phyloP scores from a whole-genome alignment of 441 rosid species.

The Rhodomyrtus psidioides region DNA sequence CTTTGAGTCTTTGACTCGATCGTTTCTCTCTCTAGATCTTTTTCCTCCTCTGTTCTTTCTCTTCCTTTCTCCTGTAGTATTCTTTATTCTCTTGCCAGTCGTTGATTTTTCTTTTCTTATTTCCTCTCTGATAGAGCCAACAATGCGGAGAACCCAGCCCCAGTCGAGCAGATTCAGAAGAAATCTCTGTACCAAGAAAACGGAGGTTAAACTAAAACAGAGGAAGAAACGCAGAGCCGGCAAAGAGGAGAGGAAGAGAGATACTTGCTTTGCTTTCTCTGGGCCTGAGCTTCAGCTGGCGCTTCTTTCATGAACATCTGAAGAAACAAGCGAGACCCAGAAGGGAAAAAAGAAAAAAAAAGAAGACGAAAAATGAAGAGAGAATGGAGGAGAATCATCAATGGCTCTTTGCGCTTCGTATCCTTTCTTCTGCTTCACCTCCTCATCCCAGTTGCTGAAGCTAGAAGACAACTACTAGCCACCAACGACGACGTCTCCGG shows the following conservation, averaged over 20 bases:
- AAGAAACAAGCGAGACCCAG: background rate
- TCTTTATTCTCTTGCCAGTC: background rate
- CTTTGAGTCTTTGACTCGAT: background rate
- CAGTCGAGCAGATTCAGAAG: background rate
- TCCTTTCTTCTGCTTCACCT: conserved; percentile 17
- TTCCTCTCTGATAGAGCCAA: background rate
- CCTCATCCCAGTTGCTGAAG: conserved; percentile 17
- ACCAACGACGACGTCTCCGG: conserved; percentile 24
- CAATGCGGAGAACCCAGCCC: background rate
- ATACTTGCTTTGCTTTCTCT: background rate
- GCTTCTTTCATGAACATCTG: conserved; percentile 3
- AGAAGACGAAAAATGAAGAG: background rate
- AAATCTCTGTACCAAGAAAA: background rate
- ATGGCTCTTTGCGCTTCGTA: conserved; percentile 11
- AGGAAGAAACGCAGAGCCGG: background rate
- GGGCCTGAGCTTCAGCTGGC: background rate
- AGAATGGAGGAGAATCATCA: conserved; percentile 14
- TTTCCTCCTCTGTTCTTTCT: background rate
- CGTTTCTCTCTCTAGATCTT: background rate
- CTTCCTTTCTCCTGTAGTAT: background rate
- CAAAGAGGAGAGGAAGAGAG: background rate
- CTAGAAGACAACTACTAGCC: conserved; percentile 7
- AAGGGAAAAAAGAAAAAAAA: conserved; percentile 12
- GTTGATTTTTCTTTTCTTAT: background rate
- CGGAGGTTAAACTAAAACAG: background rate